These are phyloP conservation scores for Durio zibethinus DNA, from an alignment of 345 rosid species.

Conservation along the genomic window DNA sequence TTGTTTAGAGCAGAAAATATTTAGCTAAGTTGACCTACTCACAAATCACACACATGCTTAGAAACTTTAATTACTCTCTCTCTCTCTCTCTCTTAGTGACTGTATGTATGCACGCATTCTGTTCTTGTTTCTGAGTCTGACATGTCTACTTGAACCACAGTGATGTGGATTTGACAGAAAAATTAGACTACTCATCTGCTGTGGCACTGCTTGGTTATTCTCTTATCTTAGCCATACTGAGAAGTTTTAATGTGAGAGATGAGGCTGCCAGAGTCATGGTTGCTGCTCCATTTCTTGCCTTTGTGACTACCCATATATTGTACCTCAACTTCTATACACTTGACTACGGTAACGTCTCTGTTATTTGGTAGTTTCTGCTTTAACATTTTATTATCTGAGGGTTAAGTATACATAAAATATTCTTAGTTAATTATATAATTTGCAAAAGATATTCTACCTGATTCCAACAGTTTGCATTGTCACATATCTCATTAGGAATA, in stretches of 20 bases:
- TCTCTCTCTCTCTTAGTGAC: background rate
- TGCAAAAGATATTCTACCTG: background rate
- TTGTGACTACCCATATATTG: conserved; percentile 61
- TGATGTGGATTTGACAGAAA: conserved; percentile 75
- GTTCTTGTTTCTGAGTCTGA: conserved; percentile 4
- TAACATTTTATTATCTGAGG: background rate
- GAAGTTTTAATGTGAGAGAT: conserved; percentile 55
- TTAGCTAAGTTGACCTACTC: background rate
- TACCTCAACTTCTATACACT: conserved; percentile 57
- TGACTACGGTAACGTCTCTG: conserved; percentile 49
- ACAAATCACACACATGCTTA: background rate
- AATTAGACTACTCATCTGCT: conserved; percentile 69
- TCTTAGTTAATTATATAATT: background rate
- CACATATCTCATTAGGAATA: background rate
- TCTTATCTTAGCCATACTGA: conserved; percentile 52
- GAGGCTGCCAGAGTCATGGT: conserved; percentile 76
- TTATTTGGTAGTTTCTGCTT: background rate
- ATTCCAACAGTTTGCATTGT: background rate
- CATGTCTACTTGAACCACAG: conserved; percentile 27
- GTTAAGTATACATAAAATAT: background rate
- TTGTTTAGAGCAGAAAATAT: background rate
- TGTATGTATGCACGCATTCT: background rate
- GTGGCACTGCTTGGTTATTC: conserved; percentile 69
- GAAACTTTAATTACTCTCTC: background rate
- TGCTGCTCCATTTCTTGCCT: conserved; percentile 69